These are phyloP conservation scores for Ophiostoma sp. DNA, from an alignment of 2,329 filamentous ascomycete species.

Conservation along the genomic window DNA sequence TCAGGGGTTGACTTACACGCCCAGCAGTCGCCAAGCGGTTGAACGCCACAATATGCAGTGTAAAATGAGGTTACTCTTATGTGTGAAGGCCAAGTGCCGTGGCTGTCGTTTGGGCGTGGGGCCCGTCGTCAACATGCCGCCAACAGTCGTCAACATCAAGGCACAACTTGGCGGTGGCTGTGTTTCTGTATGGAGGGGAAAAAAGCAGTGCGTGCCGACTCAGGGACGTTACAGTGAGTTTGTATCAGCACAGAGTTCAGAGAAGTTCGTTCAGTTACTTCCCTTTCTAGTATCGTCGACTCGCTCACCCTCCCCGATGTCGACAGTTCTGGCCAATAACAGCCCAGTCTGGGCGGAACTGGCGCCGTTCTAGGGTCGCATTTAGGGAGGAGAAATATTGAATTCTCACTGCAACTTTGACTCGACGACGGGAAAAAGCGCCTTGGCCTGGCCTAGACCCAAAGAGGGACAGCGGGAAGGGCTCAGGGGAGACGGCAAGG, in stretches of 20 bases:
- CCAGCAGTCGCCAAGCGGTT: neutral
- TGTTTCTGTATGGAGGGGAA: neutral
- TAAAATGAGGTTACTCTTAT: neutral
- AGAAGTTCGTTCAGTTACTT: neutral
- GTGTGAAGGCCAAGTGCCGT: neutral
- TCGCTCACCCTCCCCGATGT: neutral
- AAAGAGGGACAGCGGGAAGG: neutral
- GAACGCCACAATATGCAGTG: neutral
- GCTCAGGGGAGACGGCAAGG: neutral
- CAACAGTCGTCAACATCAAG: neutral
- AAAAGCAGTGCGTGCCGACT: neutral
- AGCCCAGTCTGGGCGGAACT: neutral
- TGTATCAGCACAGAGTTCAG: too few relatives aligned
- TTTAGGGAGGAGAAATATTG: neutral
- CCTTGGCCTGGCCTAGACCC: neutral
- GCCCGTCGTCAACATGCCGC: too few relatives aligned
- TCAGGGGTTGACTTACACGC: too few relatives aligned
- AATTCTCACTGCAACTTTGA: neutral
- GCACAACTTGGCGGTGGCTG: neutral
- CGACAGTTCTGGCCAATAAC: neutral
- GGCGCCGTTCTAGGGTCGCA: neutral
- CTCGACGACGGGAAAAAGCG: neutral
- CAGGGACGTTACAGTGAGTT: neutral
- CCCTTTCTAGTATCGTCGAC: neutral
- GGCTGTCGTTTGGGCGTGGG: too few relatives aligned